Evolutionary conservation across 176 grass and related monocot species (phyloP), one percentile per base, ranked within the genome.

Genomic region (Poa pratensis): DNA sequence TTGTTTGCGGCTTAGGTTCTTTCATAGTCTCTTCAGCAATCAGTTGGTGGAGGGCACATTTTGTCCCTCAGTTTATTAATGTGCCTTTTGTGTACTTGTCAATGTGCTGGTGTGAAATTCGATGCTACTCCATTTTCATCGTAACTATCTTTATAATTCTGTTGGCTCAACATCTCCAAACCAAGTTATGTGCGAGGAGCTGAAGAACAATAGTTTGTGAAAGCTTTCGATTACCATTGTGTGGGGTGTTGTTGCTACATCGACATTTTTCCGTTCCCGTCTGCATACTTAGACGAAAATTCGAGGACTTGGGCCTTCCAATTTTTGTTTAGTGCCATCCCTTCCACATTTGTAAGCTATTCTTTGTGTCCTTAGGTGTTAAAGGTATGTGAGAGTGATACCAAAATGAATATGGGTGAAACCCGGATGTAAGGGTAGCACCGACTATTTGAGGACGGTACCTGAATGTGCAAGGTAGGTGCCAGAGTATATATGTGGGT

Each of bases 181-280:
- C n/a, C n/a, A 48, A 4, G 22, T 72, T 26, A n/a, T 72, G 12
- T 72, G 40, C 45, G 40, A 72, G 45, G 26, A 46, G 40, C 40
- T 72, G 12, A 72, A 72, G n/a, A 72, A 26, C 69, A 72, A 23
- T 42, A 42, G 37, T 73, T 73, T 73, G 40, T 16, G 2, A 46
- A 73, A 42, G 42, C 40, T 46, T 48, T 46, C 11, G 15, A 7
- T 42, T 71, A 71, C 69, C 69, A 20, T 39, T 39, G 18, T 39
- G 17, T 6, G 34, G 8, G n/a, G 40, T 15, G 40, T 24, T 45
- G 40, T 15, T 46, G 40, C 19, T 45, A 43, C 67, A 72, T 72
- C 2, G 60, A 28, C 60, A 4, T 6, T 27, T 63, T 63, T 61
- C 39, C 39, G 6, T 40, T 40, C 6, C 39, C 6, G 0, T 5